Evolutionary conservation across 139 green algal species (phyloP), one percentile per base, ranked within the genome.

Genomic region (Coelastrella sp.): DNA sequence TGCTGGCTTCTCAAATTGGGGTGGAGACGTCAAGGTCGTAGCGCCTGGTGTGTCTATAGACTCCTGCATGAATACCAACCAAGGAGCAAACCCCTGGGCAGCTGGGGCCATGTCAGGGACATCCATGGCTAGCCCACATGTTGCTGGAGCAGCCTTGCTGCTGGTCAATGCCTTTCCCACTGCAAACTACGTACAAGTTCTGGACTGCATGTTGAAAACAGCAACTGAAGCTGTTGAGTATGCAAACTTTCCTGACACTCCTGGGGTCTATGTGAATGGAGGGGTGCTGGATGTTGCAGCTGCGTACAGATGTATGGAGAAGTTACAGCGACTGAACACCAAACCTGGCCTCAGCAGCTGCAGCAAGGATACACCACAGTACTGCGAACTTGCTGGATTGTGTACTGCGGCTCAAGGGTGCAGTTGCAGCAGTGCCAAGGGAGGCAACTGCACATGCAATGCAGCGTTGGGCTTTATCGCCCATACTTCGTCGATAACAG

Each of bases 51-150:
- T 45, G 13, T 15, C 21, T 25, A n/a, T 77, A 17, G n/a, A 21
- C n/a, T 77, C 68, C 1, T 77, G 38, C 11, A 30, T 38, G 27
- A 77, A 77, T 6, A 59, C 68, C 21, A 57, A 57, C n/a, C n/a
- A 21, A 19, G 68, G 37, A 34, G 38, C 21, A 27, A 23, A 32
- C 37, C 23, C 45, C 7, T 77, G 68, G 68, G 68, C 68, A 34
- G 21, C 38, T 15, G 68, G 68, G 2, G 32, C 23, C 0, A 32
- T 77, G 37, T 77, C 66, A n/a, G 71, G 71, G 15, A 79, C 71
- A 8, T 79, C 71, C 9, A 79, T 81, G 73, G 45, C 73, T 37
- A 64, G 34, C 19, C 73, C 73, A 32, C 73, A 81, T 40, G 73
- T 81, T 41, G 73, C 50, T 25, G 73, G 73, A 35, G 73, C 73